Conservation (phyloP, 805 yeast species). For the Kazachstania taianensis region DNA sequence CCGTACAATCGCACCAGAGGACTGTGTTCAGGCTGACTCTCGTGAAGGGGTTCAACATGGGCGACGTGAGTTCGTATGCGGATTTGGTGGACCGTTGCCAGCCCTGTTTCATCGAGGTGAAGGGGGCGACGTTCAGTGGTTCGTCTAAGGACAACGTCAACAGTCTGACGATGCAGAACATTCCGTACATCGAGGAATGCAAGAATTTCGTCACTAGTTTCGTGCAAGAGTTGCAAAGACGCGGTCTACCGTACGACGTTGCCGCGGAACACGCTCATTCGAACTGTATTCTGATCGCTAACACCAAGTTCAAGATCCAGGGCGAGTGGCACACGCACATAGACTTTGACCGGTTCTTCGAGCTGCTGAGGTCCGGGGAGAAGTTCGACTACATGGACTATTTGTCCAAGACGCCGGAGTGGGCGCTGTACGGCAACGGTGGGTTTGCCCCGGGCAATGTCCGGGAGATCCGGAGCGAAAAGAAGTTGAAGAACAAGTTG, state of each 20-base stretch:
- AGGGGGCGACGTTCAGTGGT: conserved; percentile 94
- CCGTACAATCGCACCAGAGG: conserved; percentile 70
- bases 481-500: conserved; percentile 33
- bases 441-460: conserved; percentile 87
- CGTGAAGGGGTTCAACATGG: conserved; percentile 88
- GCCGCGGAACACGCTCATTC: conserved; percentile 96
- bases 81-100: conserved; percentile 71
- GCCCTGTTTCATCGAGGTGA: conserved; percentile 85
- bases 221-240: conserved; percentile 46
- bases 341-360: conserved; percentile 67
- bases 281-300: conserved; percentile 82
- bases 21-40: conserved; percentile 85
- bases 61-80: conserved; percentile 70
- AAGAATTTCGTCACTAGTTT: conserved; percentile 59
- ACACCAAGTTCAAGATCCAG: conserved; percentile 55
- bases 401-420: conserved; percentile 67
- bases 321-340: conserved; percentile 85
- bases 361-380: conserved; percentile 51
- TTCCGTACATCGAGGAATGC: conserved; percentile 90
- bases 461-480: conserved; percentile 43
- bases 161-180: conserved; percentile 89
- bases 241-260: conserved; percentile 67
- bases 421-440: conserved; percentile 90
- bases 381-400: conserved; percentile 75
- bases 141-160: conserved; percentile 75